A percentile compares a stretch with the other conserved stretches of the same genome.
Conservation (phyloP, 306 rosid genomes). For the Prunus dulcis region DNA sequence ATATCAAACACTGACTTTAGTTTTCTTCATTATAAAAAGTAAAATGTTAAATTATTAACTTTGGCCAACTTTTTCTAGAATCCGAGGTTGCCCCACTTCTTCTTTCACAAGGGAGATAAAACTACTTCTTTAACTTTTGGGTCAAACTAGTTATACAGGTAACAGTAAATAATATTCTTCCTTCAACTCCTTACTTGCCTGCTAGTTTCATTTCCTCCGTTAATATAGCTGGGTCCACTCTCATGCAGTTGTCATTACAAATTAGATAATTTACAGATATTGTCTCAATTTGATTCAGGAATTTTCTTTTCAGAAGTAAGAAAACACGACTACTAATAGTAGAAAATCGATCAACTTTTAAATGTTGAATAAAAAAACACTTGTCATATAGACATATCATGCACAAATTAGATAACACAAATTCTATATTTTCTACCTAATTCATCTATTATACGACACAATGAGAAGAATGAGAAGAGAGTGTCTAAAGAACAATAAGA, state of each 20-base stretch:
- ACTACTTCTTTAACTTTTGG: slow-evolving; percentile 27
- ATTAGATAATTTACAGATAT: no score
- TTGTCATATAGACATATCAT: no score
- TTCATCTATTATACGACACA: no score
- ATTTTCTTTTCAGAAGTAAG: no score
- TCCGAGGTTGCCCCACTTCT: slow-evolving; percentile 54
- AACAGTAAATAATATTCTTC: slow-evolving; percentile 20
- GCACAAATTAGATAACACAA: no score
- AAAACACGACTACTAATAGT: no score
- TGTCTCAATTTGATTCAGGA: no score
- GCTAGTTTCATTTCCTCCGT: neutral
- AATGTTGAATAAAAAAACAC: no score
- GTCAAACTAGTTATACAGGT: slow-evolving; percentile 24
- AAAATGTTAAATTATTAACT: neutral
- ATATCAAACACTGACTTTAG: slow-evolving; percentile 4
- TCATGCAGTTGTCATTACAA: neutral
- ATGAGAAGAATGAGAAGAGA: no score
- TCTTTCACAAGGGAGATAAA: slow-evolving; percentile 19
- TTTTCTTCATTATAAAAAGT: slow-evolving; percentile 12
- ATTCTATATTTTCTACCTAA: no score
- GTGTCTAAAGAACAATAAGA: no score
- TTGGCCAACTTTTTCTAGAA: slow-evolving; percentile 45
- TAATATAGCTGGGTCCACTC: neutral
- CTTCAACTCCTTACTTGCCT: neutral
- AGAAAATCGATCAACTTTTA: no score